phyloP scores from a whole-genome alignment of 148 eudicot genomes.

The Fallopia convolvulus region DNA sequence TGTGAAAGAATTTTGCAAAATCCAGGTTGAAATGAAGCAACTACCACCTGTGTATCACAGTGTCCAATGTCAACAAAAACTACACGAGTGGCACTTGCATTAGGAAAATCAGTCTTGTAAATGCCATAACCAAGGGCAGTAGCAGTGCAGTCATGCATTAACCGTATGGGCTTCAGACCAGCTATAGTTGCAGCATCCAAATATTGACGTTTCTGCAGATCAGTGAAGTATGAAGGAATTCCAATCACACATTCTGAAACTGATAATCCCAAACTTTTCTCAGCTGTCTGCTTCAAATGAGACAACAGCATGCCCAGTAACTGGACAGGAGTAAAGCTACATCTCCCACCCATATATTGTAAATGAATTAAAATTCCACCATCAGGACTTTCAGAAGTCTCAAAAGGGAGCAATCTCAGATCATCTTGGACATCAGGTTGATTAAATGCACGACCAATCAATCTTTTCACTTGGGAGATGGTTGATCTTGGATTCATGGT shows the following conservation, averaged over 20 bases:
- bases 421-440: constrained; percentile 60
- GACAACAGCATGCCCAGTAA: constrained; percentile 84
- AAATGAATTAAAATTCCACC: constrained; percentile 68
- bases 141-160: constrained; percentile 94
- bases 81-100: constrained; percentile 32
- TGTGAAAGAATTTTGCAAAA: constrained; percentile 71
- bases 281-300: constrained; percentile 70
- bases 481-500: constrained; percentile 84
- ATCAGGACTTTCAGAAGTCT: constrained; percentile 62
- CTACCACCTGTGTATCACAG: constrained; percentile 83
- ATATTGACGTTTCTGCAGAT: constrained; percentile 63
- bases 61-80: constrained; percentile 96
- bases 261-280: constrained; percentile 48
- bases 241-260: constrained; percentile 73
- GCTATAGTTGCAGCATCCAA: constrained; percentile 69
- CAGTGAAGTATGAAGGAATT: constrained; percentile 76
- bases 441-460: constrained; percentile 55
- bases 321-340: constrained; percentile 65
- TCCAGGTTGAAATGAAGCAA: constrained; percentile 55
- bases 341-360: constrained; percentile 47
- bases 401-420: constrained; percentile 58
- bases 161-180: constrained; percentile 58
- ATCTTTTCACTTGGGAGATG: constrained; percentile 77
- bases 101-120: constrained; percentile 56
- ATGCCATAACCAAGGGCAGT: constrained; percentile 92